These are phyloP conservation scores for Tylopilus plumbeoviolaceoides DNA, from an alignment of 768 basidiomycete species.

Conservation along the genomic window DNA sequence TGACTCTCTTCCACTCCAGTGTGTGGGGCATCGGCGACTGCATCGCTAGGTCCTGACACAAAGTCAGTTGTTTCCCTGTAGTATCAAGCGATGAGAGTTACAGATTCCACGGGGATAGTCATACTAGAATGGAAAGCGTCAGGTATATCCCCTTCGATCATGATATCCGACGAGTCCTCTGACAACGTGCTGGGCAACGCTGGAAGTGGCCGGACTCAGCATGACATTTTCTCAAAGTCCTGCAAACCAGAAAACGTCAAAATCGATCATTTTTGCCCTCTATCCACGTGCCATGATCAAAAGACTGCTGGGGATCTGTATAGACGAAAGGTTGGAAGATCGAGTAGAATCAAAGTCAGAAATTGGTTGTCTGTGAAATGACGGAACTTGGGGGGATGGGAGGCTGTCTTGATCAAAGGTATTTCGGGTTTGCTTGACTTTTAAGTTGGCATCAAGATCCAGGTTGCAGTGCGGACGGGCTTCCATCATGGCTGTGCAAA, in stretches of 20 bases:
- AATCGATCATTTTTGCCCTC: neutral
- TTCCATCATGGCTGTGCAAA: no score
- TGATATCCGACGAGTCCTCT: neutral
- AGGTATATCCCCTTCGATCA: neutral
- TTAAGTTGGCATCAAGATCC: no score
- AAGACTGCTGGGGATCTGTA: conserved; percentile 7
- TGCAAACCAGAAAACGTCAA: conserved; percentile 4
- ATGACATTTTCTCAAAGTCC: conserved; percentile 5
- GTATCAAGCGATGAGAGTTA: conserved; percentile 5
- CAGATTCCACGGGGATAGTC: conserved; percentile 2
- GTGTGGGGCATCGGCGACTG: conserved; percentile 22
- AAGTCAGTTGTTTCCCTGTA: neutral
- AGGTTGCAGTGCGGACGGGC: no score
- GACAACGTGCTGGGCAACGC: conserved; percentile 7
- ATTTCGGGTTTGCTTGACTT: neutral
- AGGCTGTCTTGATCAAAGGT: neutral
- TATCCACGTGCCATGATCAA: conserved; percentile 9
- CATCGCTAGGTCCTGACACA: conserved; percentile 16
- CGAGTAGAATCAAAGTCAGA: no score
- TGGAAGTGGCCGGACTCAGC: neutral
- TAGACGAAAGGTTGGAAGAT: conserved; percentile 1
- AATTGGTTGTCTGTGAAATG: no score
- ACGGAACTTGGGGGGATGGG: no score
- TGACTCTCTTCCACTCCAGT: conserved; percentile 22
- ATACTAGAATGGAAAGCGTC: no score